Evolutionary conservation across 305 asterid genomes (phyloP).

Genomic region (Coffea humblotiana): DNA sequence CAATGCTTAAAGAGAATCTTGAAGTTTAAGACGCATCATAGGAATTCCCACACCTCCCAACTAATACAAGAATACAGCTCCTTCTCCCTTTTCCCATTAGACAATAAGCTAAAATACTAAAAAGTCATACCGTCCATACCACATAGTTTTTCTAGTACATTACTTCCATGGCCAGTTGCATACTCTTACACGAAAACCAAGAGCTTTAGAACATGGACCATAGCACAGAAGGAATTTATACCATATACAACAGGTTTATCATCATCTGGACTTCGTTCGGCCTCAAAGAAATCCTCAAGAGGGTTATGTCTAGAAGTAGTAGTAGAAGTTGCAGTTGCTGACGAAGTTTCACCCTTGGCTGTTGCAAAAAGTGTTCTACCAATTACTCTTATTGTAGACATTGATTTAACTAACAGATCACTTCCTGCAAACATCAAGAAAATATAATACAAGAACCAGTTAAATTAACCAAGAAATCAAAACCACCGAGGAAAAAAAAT

Average conservation of each 20-base stretch:
- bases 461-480: not conserved
- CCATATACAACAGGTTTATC: slow-evolving; percentile 81
- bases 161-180: too few relatives aligned
- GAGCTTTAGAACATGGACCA: too few relatives aligned
- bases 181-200: too few relatives aligned
- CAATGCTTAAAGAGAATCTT: not conserved
- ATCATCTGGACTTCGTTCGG: slow-evolving; percentile 57
- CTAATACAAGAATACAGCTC: not conserved
- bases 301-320: slow-evolving; percentile 46
- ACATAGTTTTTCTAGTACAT: too few relatives aligned
- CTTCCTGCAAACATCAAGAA: not conserved
- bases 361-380: slow-evolving; percentile 81
- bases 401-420: not conserved
- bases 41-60: not conserved
- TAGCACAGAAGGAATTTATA: slow-evolving; percentile 7
- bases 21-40: not conserved
- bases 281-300: slow-evolving; percentile 77
- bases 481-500: not conserved
- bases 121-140: too few relatives aligned
- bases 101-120: too few relatives aligned
- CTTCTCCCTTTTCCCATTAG: not conserved
- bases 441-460: not conserved
- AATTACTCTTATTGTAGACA: slow-evolving; percentile 33
- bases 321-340: slow-evolving; percentile 30
- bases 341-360: slow-evolving; percentile 57